Evolutionary conservation across 23 red algal species (phyloP).

Genomic region (Gracilaria domingensis): DNA sequence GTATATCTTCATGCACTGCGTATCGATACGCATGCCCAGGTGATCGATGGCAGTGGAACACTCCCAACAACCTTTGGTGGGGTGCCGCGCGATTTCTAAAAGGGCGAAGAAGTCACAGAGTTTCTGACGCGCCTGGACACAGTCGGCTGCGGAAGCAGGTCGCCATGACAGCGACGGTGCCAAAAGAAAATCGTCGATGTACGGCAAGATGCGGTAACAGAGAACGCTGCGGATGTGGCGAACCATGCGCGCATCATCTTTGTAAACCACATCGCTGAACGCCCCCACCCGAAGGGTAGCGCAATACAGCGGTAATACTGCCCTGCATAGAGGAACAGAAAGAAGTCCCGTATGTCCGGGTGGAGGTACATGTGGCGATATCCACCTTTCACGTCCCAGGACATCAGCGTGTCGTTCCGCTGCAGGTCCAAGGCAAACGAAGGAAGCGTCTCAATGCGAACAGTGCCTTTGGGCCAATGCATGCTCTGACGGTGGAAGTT

Average conservation of each 20-base stretch:
- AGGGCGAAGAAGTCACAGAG: neutral
- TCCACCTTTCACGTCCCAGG: slow-evolving; percentile 11
- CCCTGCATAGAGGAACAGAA: slow-evolving; percentile 24
- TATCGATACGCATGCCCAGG: slow-evolving; percentile 26
- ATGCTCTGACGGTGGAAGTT: slow-evolving; percentile 31
- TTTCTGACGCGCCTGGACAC: neutral
- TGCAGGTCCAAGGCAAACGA: slow-evolving; percentile 30
- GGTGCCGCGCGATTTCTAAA: neutral
- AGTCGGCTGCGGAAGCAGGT: neutral
- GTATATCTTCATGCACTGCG: slow-evolving; percentile 4
- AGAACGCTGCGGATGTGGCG: neutral
- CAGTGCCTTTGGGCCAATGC: neutral
- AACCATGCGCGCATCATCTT: slow-evolving; percentile 15
- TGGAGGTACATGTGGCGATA: no score
- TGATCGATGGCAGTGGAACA: neutral
- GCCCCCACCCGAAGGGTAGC: slow-evolving; percentile 37
- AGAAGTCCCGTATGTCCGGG: slow-evolving; percentile 21
- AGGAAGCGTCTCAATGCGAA: slow-evolving; percentile 7
- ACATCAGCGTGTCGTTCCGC: slow-evolving; percentile 3
- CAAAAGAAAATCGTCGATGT: slow-evolving; percentile 31
- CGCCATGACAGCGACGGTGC: neutral
- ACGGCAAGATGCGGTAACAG: slow-evolving; percentile 14
- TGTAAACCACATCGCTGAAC: slow-evolving; percentile 11
- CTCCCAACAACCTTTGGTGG: neutral
- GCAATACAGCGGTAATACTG: slow-evolving; percentile 34